Conservation (phyloP, 805 yeast genomes). For the Brettanomyces bruxellensis region DNA sequence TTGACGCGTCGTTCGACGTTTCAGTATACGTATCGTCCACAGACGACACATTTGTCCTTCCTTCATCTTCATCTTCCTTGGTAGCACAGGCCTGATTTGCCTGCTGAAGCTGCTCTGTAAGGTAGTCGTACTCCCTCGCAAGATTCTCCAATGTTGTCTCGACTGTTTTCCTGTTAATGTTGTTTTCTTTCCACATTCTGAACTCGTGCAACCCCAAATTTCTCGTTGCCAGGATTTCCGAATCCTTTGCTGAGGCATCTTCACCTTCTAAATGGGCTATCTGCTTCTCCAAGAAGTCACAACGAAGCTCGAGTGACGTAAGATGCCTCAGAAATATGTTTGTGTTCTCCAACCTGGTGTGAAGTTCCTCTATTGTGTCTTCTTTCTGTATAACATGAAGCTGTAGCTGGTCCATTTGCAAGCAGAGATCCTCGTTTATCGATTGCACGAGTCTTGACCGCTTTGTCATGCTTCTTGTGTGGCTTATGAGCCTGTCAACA, state of each 20-base stretch:
- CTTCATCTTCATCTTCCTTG: not conserved
- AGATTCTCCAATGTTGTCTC: conserved; percentile 38
- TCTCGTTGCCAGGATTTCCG: conserved; percentile 10
- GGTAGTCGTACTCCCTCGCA: conserved; percentile 29
- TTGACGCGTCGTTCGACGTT: not conserved
- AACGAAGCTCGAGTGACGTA: conserved; percentile 23
- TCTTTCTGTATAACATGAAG: conserved; percentile 12
- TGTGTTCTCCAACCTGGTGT: conserved; percentile 17
- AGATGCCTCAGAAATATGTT: conserved; percentile 23
- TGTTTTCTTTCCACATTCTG: conserved; percentile 22
- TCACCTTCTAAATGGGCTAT: conserved; percentile 16
- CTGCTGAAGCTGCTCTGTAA: conserved; percentile 19
- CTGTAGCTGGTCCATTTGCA: conserved; percentile 11
- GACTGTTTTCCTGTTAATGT: conserved; percentile 34
- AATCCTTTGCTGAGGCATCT: conserved; percentile 6
- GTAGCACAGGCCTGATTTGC: conserved; percentile 10
- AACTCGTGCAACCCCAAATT: conserved; percentile 14
- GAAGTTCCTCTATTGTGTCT: conserved; percentile 13
- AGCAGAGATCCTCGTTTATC: conserved; percentile 10
- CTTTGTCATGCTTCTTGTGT: conserved; percentile 9
- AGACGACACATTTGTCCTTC: not conserved
- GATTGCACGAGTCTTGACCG: conserved; percentile 3
- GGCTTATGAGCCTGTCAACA: conserved; percentile 8
- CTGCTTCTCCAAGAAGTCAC: conserved; percentile 27
- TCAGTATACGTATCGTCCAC: not conserved